Evolutionary conservation across 2,329 filamentous ascomycete species (phyloP), one percentile per base, ranked within the genome.

Genomic region (Ampelomyces quisqualis): DNA sequence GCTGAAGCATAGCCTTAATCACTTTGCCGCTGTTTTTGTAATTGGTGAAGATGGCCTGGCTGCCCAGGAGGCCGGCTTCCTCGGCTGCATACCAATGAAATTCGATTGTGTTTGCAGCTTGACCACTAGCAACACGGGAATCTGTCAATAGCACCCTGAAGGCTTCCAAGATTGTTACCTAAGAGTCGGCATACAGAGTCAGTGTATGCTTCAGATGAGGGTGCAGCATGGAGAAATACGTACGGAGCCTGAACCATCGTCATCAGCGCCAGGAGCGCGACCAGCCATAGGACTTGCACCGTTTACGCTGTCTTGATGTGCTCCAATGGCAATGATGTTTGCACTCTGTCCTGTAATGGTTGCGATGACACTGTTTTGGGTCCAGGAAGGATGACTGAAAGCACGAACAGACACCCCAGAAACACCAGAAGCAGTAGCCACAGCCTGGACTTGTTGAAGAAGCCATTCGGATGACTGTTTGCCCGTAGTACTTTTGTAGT

Each of bases 31-130:
- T 69, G 62, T 82, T 80, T 68, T 86, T 83, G 62, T 96, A 96
- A 8, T 79, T 71, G 26, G 79, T 76, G 74, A 95, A 96, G 65
- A 97, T 85, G 41, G 86, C 90, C 67, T 95, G 88, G 60, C 85
- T 90, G 38, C 90, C 90, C 4, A 94, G 78, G 32, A 95, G 75
- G 20, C 90, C 90, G 37, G 83, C 88, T 69, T 95, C 90, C 67
- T 95, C 90, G 11, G 88, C 90, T 33, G 84, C 87, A 72, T 94
- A 95, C 89, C 89, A 95, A 70, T 96, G 90, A 70, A 96, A 96
- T 72, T 97, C 91, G 58, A 97, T 77, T 1, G 89, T 94, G 71
- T 96, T 95, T 45, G 80, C 69, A 5, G 83, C 83, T 54, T 86
- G 80, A 49, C 88, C 88, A 30, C 76, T 70, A 22, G 82, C 71